Base-by-base conservation (phyloP, 306 rosid species). In the Trifolium subterraneum region DNA sequence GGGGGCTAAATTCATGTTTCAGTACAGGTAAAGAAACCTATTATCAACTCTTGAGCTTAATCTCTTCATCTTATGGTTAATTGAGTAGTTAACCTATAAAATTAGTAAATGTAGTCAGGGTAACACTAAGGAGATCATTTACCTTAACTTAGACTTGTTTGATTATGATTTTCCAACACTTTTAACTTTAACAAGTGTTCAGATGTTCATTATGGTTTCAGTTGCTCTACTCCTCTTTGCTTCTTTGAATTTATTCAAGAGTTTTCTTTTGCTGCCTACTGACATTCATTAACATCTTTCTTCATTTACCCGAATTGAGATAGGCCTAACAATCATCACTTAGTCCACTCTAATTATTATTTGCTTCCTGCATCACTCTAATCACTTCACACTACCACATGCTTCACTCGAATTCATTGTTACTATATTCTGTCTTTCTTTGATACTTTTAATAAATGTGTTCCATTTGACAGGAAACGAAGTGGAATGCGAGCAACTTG, bases 401-500 rank as follows among this genome's bases (percentile, higher is more conserved):
- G 67, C 35, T 71, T 44, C 38, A 27, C 47, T 38, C 47, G 27
- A 78, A 15, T 31, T 65, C 47, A 61, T 61, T 54, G 44, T 67
- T 18, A 68, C 73, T 31, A 44, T 42, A 42, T 76, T 50, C 41
- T 60, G 64, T 71, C 66, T 64, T 64, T 31, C 70, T 18, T 39
- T 39, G 70, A 19, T 20, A 39, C 33, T 64, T 8, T 42, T 19
- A 20, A 20, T 64, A 64, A 42, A 64, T 64, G n/a, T 38, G 18
- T 64, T 78, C 52, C 67, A 41, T 76, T 84, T 73, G 84, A 70
- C 92, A 95, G 99, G 99, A 78, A 95, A 95, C 52, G 99, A 95
- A 86, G 99, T 95, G 74, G 99, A 95, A 81, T 95, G 99, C 75
- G 99, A 95, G 83, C 99, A 95, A 76, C 92, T 95, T 25, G 89